Conservation (phyloP, 495 filamentous ascomycete genomes). For the Letharia columbiana region DNA sequence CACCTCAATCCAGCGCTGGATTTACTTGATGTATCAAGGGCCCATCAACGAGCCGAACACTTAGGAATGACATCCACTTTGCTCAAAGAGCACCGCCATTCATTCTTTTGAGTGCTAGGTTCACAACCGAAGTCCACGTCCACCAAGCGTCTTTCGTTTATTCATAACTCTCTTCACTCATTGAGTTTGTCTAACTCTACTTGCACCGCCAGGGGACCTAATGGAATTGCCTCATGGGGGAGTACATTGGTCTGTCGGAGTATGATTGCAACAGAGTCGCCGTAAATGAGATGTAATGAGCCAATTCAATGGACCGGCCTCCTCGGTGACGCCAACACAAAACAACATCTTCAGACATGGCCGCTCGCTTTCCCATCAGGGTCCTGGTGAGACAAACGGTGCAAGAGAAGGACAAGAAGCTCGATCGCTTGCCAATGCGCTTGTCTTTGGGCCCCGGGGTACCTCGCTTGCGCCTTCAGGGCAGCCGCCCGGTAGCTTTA, state of each 20-base stretch:
- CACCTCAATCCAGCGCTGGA: no score
- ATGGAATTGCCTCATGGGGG: constrained; percentile 8
- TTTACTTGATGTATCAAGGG: background rate
- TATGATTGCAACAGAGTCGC: background rate
- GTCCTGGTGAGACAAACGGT: constrained; percentile 34
- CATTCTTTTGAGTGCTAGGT: background rate
- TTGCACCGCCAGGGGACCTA: background rate
- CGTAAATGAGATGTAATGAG: constrained; percentile 26
- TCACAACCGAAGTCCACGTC: background rate
- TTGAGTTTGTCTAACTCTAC: background rate
- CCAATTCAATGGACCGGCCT: constrained; percentile 50
- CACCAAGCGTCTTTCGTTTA: background rate
- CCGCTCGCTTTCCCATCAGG: constrained; percentile 41
- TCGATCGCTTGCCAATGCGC: constrained; percentile 51
- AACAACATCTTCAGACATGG: constrained; percentile 52
- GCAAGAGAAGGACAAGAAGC: constrained; percentile 43
- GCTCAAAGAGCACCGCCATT: background rate
- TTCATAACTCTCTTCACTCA: background rate
- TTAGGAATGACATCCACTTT: no score
- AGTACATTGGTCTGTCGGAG: background rate
- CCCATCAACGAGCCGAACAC: background rate
- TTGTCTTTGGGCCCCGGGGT: constrained; percentile 53
- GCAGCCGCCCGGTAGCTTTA: constrained; percentile 83
- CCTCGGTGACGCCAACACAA: constrained; percentile 64
- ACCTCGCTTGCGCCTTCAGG: constrained; percentile 55